Conservation (phyloP, 106 monocot genomes). For the Gastrodia elata region DNA sequence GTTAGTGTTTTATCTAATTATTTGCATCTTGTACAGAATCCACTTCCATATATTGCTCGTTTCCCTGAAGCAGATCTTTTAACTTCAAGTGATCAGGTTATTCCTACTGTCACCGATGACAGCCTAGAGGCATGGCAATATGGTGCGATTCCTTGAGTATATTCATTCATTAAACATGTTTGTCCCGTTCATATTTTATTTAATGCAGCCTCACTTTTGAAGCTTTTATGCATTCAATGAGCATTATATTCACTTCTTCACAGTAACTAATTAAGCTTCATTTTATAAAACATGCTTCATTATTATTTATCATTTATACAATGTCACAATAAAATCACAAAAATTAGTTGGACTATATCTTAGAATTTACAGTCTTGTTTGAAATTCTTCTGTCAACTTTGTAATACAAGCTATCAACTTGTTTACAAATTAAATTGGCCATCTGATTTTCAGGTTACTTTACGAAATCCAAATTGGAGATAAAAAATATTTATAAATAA, state of each 20-base stretch:
- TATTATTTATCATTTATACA: background rate
- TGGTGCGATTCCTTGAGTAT: slow-evolving; percentile 31
- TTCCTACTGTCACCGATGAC: slow-evolving; percentile 87
- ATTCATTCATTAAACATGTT: background rate
- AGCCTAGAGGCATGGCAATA: slow-evolving; percentile 67
- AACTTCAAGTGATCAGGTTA: slow-evolving; percentile 79
- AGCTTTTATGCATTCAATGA: background rate
- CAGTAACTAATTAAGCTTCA: background rate
- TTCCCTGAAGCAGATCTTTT: slow-evolving; percentile 89
- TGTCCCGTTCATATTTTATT: background rate
- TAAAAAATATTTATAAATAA: too few species aligned
- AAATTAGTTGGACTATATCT: too few species aligned
- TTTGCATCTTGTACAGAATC: slow-evolving; percentile 59
- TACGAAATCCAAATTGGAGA: too few species aligned
- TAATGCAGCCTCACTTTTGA: background rate
- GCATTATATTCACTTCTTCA: background rate
- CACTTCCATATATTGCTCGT: slow-evolving; percentile 84
- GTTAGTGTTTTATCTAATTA: slow-evolving; percentile 1
- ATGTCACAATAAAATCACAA: too few species aligned
- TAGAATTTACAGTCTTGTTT: too few species aligned
- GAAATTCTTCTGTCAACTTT: too few species aligned
- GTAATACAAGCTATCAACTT: too few species aligned
- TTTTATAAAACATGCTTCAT: background rate
- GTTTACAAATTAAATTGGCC: too few species aligned
- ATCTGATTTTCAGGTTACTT: too few species aligned